Evolutionary conservation across 805 yeast genomes (phyloP).

Genomic region (Candida easanensis): DNA sequence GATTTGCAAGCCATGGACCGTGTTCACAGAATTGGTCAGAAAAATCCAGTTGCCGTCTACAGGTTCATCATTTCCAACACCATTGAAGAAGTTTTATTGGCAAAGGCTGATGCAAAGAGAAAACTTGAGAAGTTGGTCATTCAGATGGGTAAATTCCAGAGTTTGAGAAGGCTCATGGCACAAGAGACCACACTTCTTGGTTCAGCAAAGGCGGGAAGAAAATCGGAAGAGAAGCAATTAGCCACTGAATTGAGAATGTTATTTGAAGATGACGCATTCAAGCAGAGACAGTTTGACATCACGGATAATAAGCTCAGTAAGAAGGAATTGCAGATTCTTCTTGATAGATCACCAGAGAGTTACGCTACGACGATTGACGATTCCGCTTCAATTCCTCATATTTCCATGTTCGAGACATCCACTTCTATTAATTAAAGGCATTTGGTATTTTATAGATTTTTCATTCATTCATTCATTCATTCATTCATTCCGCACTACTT

Average conservation of each 20-base stretch:
- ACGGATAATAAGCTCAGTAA: slow-evolving; percentile 23
- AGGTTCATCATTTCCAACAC: slow-evolving; percentile 76
- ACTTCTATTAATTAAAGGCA: too few species aligned
- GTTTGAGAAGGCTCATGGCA: slow-evolving; percentile 36
- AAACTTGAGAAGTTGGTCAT: slow-evolving; percentile 74
- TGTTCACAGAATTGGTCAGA: slow-evolving; percentile 91
- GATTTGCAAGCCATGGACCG: slow-evolving; percentile 96
- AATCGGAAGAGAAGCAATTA: slow-evolving; percentile 28
- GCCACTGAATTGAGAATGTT: slow-evolving; percentile 40
- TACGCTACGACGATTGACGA: slow-evolving; percentile 31
- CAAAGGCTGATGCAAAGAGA: slow-evolving; percentile 78
- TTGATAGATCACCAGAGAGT: slow-evolving; percentile 45
- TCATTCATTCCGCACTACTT: too few species aligned
- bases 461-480: too few species aligned
- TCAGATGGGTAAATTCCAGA: slow-evolving; percentile 58
- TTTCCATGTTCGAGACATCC: slow-evolving; percentile 37
- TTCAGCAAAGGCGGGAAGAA: slow-evolving; percentile 9
- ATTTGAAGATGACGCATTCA: slow-evolving; percentile 38
- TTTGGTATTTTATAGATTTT: too few species aligned
- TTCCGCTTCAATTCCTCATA: slow-evolving; percentile 30
- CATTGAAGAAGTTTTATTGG: slow-evolving; percentile 77
- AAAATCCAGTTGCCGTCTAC: slow-evolving; percentile 75
- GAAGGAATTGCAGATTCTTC: slow-evolving; percentile 46
- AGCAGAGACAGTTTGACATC: slow-evolving; percentile 30
- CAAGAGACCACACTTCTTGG: slow-evolving; percentile 26